Evolutionary conservation across 352 stramenopile genomes (phyloP), one percentile per base, ranked within the genome.

Genomic region (Pythium sukuiense): DNA sequence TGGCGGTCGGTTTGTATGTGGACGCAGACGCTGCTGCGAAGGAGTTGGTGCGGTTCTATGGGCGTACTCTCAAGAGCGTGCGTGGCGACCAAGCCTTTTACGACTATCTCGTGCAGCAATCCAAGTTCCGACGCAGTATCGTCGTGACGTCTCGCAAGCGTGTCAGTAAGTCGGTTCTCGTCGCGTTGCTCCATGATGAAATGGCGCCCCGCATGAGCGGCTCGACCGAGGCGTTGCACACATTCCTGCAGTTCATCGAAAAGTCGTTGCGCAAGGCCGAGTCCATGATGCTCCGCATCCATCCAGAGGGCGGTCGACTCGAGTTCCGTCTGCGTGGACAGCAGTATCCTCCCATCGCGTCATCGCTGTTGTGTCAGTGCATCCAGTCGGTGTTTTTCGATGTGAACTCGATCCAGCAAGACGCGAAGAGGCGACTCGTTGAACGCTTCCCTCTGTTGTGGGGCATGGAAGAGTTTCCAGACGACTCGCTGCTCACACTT

Each of bases 241-340:
- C 79, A 2, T 90, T 94, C 39, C 70, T 89, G 8, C 72, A 75
- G 0, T 92, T 94, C 55, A 82, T 94, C 46, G 85, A 94, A 26
- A 92, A 92, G 58, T 94, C 85, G 11, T 61, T 94, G 7, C 85
- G 85, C 60, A 94, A 94, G 67, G 84, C 83, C 8, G 83, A 92
- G 55, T 91, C 81, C 13, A 90, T 92, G 77, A 83, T 94, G 50
- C 71, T 90, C 50, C 77, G 79, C 8, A 74, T 92, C 53, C 74
- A 88, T 35, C 79, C 87, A 16, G 80, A 90, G 26, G 73, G 71
- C 6, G 69, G 63, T 0, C 76, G 76, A 6, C 81, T 94, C 41
- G 85, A 94, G 62, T 92, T 88, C 43, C 82, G 83, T 29, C 55
- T 90, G 2, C 83, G 85, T 16, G 81, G 83, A 0, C 75, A 88